Conservation (phyloP, 768 basidiomycete species). For the Gloeostereum incarnatum region DNA sequence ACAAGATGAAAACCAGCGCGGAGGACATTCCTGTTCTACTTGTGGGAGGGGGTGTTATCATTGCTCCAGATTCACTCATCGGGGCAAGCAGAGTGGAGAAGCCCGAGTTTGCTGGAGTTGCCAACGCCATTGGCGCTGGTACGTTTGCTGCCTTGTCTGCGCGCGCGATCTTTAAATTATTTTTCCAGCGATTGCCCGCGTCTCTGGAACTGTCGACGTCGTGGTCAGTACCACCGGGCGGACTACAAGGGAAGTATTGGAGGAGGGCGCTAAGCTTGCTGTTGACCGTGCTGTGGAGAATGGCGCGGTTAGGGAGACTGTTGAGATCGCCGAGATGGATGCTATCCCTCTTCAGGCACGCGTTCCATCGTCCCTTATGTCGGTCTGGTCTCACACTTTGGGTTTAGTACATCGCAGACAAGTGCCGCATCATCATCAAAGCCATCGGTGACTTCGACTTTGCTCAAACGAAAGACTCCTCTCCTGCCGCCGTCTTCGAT, state of each 20-base stretch:
- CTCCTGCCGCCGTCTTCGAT: neutral
- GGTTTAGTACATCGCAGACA: constrained; percentile 27
- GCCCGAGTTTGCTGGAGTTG: constrained; percentile 39
- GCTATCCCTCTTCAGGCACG: constrained; percentile 34
- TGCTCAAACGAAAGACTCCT: constrained; percentile 1
- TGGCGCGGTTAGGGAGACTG: constrained; percentile 28
- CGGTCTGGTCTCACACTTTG: neutral
- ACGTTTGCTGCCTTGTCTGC: constrained; percentile 13
- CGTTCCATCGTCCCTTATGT: neutral
- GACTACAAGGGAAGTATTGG: constrained; percentile 18
- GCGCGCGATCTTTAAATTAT: too few species aligned
- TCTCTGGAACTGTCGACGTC: constrained; percentile 29
- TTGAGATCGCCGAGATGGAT: constrained; percentile 39
- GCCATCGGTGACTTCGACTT: constrained; percentile 38
- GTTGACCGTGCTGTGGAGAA: constrained; percentile 29
- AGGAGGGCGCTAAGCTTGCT: constrained; percentile 23
- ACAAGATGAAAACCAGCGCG: constrained; percentile 48
- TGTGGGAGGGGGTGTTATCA: constrained; percentile 49
- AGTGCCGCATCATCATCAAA: constrained; percentile 41
- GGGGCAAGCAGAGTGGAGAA: constrained; percentile 41
- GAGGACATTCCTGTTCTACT: constrained; percentile 42
- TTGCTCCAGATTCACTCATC: constrained; percentile 35
- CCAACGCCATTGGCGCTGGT: constrained; percentile 46
- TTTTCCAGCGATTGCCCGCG: constrained; percentile 15
- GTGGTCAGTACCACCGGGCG: constrained; percentile 21